phyloP scores from a whole-genome alignment of 768 basidiomycete species.

The Pisolithus microcarpus region DNA sequence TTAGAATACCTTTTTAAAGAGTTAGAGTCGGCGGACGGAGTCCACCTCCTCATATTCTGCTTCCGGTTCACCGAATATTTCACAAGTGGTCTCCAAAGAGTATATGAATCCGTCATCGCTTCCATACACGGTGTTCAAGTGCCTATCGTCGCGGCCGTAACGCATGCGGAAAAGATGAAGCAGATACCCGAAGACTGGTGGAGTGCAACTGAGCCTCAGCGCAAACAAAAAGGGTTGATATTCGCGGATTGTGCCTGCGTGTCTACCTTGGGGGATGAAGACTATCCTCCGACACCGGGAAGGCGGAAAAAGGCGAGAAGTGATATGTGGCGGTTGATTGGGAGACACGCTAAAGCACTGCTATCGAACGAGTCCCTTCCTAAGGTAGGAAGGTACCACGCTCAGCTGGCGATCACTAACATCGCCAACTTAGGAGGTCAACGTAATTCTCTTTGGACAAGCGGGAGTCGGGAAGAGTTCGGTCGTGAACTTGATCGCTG shows the following conservation, averaged over 20 bases:
- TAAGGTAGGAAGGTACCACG: background rate
- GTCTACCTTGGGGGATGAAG: background rate
- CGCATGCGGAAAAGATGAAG: background rate
- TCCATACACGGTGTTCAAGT: background rate
- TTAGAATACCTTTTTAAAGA: background rate
- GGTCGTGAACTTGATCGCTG: conserved; percentile 8
- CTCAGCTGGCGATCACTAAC: background rate
- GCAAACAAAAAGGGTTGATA: background rate
- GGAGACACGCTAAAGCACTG: background rate
- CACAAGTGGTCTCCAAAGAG: background rate
- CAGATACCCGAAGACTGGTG: background rate
- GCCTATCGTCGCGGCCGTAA: background rate
- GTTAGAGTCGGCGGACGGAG: background rate
- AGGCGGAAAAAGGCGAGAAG: background rate
- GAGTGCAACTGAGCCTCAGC: background rate
- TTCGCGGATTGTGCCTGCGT: background rate
- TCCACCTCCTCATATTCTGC: background rate
- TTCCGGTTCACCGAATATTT: background rate
- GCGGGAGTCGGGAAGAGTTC: conserved; percentile 10
- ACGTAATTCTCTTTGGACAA: conserved; percentile 6
- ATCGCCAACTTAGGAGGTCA: background rate
- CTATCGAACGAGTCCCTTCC: background rate
- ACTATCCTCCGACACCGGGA: background rate
- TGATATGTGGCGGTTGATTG: background rate
- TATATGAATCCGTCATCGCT: background rate